Conservation (phyloP, 208 protist genomes). For the Tritrichomonas musculus region DNA sequence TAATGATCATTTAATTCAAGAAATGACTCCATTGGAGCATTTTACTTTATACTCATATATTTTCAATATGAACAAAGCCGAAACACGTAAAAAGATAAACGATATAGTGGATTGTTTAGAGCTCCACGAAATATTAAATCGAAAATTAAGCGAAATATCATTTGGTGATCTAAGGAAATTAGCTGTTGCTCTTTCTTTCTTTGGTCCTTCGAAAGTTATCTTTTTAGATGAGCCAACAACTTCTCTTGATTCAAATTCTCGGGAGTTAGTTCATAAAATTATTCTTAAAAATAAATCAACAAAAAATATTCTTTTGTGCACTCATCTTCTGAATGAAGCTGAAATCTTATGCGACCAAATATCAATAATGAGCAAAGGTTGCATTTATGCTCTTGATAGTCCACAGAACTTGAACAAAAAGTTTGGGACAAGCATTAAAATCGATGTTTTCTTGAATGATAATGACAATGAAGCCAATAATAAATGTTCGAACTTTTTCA, state of each 20-base stretch:
- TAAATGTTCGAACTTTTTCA: background rate
- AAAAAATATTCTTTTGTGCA: background rate
- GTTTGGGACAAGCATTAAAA: background rate
- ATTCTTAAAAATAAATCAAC: background rate
- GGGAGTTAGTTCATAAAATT: background rate
- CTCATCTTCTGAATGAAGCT: background rate
- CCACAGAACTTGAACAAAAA: background rate
- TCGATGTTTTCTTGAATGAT: background rate
- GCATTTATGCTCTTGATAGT: background rate
- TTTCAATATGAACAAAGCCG: background rate
- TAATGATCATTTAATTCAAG: background rate
- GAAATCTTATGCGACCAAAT: slow-evolving; percentile 6
- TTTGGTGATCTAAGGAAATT: background rate
- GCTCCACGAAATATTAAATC: background rate
- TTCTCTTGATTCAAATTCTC: background rate
- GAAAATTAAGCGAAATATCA: background rate
- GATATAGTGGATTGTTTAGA: background rate
- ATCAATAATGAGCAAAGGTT: slow-evolving; percentile 2
- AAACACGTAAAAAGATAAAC: background rate
- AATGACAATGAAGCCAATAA: background rate
- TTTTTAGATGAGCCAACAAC: slow-evolving; percentile 23
- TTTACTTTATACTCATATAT: background rate
- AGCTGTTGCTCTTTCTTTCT: background rate
- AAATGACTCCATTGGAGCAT: background rate
- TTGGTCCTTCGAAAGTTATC: background rate